A percentile compares a stretch with the other conserved stretches of the same genome.
Evolutionary conservation across 768 basidiomycete species (phyloP).

Genomic region (Cystofilobasidium capitatum): DNA sequence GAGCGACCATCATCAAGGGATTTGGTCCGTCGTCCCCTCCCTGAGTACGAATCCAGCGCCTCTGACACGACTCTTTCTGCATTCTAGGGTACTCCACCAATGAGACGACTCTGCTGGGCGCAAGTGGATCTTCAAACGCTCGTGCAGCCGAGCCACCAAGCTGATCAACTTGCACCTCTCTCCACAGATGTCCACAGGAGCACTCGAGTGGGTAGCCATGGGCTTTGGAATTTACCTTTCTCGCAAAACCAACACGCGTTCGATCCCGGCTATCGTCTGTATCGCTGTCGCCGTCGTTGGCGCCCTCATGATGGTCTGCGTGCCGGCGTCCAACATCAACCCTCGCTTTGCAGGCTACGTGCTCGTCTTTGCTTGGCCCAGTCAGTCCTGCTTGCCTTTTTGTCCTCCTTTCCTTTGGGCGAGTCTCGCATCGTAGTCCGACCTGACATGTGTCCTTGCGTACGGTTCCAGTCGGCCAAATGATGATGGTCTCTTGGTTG

Average conservation of each 20-base stretch:
- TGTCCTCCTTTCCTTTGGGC: too few species aligned
- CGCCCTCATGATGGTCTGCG: background rate
- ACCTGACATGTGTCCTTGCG: too few species aligned
- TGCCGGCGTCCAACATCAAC: background rate
- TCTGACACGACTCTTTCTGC: too few species aligned
- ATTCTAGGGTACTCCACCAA: background rate
- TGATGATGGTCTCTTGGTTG: constrained; percentile 7
- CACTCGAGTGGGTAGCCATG: background rate
- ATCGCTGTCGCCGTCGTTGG: background rate
- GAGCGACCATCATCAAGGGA: background rate
- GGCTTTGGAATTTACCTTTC: background rate
- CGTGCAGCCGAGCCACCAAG: too few species aligned
- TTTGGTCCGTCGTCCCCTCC: background rate
- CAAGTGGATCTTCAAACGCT: too few species aligned
- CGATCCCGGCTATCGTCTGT: background rate
- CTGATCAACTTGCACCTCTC: too few species aligned
- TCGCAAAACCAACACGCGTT: background rate
- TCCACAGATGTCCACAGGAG: background rate
- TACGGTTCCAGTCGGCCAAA: background rate
- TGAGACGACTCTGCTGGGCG: background rate
- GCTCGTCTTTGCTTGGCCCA: background rate
- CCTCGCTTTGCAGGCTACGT: background rate
- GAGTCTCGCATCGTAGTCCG: too few species aligned
- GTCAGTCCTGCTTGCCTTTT: too few species aligned
- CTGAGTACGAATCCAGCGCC: too few species aligned